Percentiles rank a stretch among this genome's conserved stretches.
Evolutionary conservation across 768 basidiomycete genomes (phyloP).

Genomic region (Hypholoma fasciculare): DNA sequence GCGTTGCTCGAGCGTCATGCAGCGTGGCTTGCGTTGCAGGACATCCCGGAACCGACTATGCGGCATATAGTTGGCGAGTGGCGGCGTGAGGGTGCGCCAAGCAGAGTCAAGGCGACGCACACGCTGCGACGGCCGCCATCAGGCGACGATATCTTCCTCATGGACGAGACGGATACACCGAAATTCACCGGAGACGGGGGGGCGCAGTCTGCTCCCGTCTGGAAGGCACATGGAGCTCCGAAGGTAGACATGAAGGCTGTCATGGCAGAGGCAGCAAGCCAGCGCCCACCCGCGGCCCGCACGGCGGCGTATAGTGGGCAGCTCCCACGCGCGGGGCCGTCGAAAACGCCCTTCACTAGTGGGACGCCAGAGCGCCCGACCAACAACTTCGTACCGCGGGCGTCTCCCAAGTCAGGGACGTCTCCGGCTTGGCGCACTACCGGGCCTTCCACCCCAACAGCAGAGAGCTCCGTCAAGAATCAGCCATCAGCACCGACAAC

Average conservation of each 20-base stretch:
- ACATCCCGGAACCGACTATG: constrained; percentile 62
- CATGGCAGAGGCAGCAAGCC: constrained; percentile 72
- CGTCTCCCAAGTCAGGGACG: neutral
- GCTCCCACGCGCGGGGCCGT: neutral
- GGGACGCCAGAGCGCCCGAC: neutral
- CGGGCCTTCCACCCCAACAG: neutral
- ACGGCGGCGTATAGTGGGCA: neutral
- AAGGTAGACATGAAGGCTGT: constrained; percentile 82
- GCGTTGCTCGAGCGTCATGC: constrained; percentile 59
- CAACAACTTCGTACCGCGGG: neutral
- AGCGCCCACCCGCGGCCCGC: constrained; percentile 11
- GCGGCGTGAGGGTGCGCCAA: neutral
- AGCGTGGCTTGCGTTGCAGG: constrained; percentile 72
- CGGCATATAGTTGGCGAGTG: constrained; percentile 18
- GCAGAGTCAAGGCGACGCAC: constrained; percentile 7
- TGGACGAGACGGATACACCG: constrained; percentile 70
- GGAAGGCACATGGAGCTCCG: constrained; percentile 51
- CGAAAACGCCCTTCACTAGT: neutral
- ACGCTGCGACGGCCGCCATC: constrained; percentile 32
- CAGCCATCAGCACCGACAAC: neutral
- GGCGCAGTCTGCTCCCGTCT: constrained; percentile 29
- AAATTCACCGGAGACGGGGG: constrained; percentile 8
- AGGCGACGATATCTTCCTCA: constrained; percentile 74
- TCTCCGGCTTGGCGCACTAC: neutral
- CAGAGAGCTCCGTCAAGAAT: neutral